Percentiles rank a stretch among this genome's conserved stretches.
Evolutionary conservation across 2,329 filamentous ascomycete genomes (phyloP).

Genomic region (Arthroderma sp.): DNA sequence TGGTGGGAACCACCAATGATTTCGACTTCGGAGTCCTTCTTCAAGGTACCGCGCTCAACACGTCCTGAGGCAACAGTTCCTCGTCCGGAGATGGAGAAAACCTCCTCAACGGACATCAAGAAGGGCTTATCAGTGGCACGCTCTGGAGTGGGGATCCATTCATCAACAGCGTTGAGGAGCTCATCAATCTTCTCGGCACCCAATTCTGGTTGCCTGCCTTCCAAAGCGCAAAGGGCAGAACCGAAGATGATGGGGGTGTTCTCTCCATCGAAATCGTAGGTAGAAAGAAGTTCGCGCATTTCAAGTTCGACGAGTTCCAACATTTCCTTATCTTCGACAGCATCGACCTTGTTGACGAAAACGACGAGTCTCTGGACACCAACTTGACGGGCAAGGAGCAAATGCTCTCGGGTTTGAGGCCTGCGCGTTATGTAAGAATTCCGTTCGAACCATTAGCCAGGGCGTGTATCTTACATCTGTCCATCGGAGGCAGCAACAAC

Average conservation of each 20-base stretch:
- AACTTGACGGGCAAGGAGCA: conserved; percentile 94
- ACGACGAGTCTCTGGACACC: conserved; percentile 97
- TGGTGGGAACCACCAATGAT: conserved; percentile 73
- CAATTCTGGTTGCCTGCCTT: conserved; percentile 75
- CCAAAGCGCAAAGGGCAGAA: conserved; percentile 86
- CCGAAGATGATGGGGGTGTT: conserved; percentile 96
- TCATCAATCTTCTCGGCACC: conserved; percentile 80
- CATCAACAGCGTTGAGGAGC: conserved; percentile 77
- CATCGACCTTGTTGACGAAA: conserved; percentile 99
- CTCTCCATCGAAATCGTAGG: conserved; percentile 95
- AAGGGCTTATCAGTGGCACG: conserved; percentile 97
- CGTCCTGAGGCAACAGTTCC: conserved; percentile 94
- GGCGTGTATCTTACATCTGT: conserved; percentile 56
- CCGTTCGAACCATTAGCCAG: background rate
- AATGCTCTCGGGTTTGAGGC: conserved; percentile 95
- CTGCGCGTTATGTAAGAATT: conserved; percentile 23
- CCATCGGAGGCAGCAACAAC: conserved; percentile 96
- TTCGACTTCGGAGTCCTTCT: conserved; percentile 90
- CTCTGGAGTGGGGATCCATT: conserved; percentile 90
- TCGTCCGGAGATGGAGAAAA: conserved; percentile 81
- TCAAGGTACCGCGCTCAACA: conserved; percentile 88
- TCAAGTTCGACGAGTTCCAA: conserved; percentile 99
- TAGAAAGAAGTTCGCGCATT: conserved; percentile 89
- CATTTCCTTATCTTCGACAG: conserved; percentile 96
- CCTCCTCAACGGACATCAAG: conserved; percentile 94